Evolutionary conservation across 2,329 filamentous ascomycete species (phyloP).

Genomic region (Colletotrichum sp.): DNA sequence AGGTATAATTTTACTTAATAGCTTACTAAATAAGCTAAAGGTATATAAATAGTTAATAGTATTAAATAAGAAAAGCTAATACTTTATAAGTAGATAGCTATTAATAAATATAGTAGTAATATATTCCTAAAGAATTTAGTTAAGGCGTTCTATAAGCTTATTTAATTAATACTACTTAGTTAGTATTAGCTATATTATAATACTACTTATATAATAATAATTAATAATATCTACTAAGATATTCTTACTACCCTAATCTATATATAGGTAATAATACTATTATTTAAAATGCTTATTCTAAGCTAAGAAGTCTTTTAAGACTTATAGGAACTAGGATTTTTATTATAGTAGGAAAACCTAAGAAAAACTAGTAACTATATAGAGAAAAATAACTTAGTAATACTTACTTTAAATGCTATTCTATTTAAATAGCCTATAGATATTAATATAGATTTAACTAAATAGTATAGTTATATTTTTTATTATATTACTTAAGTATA

Average conservation of each 20-base stretch:
- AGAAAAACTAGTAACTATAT: not conserved
- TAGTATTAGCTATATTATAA: not conserved
- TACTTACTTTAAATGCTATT: not conserved
- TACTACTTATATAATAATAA: not conserved
- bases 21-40: not conserved
- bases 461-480: not conserved
- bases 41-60: not conserved
- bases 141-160: not conserved
- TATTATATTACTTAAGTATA: not conserved
- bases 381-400: not conserved
- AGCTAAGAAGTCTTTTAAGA: not conserved
- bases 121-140: not conserved
- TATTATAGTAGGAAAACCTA: not conserved
- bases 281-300: not conserved
- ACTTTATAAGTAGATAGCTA: not conserved
- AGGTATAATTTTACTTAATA: not conserved
- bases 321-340: not conserved
- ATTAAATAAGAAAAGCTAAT: not conserved
- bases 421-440: not conserved
- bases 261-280: not conserved
- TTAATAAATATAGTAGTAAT: not conserved
- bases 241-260: not conserved
- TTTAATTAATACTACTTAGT: not conserved
- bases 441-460: not conserved
- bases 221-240: not conserved